Conservation (phyloP, 805 yeast species). For the Candida piceae region DNA sequence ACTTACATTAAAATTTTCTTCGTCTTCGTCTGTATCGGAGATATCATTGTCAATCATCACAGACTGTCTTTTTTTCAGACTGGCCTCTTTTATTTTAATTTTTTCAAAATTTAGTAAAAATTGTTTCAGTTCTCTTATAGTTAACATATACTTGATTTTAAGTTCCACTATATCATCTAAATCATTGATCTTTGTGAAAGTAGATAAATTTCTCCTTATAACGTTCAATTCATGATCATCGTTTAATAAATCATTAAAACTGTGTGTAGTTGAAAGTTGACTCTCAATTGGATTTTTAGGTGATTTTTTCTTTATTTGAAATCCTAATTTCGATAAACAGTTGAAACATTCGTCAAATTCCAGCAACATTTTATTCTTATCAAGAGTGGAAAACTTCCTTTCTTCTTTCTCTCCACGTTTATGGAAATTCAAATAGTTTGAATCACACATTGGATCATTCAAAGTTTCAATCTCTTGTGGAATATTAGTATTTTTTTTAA, state of each 20-base stretch:
- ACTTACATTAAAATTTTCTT: slow-evolving; percentile 19
- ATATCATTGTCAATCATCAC: slow-evolving; percentile 2
- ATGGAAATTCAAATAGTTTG: slow-evolving; percentile 43
- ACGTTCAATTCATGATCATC: slow-evolving; percentile 43
- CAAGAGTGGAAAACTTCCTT: slow-evolving; percentile 50
- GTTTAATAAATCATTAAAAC: too few species aligned
- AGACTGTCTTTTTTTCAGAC: slow-evolving; percentile 15
- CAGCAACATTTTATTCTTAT: slow-evolving; percentile 43
- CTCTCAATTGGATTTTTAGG: neutral
- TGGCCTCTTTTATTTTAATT: slow-evolving; percentile 34
- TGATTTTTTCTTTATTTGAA: slow-evolving; percentile 10
- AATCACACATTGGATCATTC: slow-evolving; percentile 45
- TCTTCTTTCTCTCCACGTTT: slow-evolving; percentile 61
- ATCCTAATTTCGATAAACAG: slow-evolving; percentile 35
- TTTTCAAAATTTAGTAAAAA: slow-evolving; percentile 33
- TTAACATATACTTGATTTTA: slow-evolving; percentile 43
- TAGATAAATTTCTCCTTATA: slow-evolving; percentile 15
- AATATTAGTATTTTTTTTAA: neutral
- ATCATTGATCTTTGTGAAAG: slow-evolving; percentile 41
- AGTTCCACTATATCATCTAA: slow-evolving; percentile 45
- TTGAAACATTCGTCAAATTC: slow-evolving; percentile 55
- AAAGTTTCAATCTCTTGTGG: slow-evolving; percentile 37
- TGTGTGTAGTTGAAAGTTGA: neutral
- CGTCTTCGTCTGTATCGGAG: slow-evolving; percentile 6
- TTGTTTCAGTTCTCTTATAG: slow-evolving; percentile 42